Conservation (phyloP, 345 rosid genomes). For the Eutrema japonicum region DNA sequence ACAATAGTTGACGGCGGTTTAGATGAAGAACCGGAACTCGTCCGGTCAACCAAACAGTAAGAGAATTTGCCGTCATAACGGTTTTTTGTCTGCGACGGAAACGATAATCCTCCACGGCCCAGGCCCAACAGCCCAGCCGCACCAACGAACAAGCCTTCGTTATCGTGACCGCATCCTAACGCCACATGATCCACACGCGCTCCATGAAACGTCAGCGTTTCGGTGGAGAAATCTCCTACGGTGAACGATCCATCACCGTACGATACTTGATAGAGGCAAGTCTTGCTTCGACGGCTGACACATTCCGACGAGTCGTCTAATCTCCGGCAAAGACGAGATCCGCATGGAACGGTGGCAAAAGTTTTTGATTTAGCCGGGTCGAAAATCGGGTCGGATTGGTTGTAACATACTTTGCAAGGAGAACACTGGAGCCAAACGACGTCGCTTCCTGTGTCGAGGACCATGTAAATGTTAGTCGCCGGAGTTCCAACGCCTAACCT, state of each 20-base stretch:
- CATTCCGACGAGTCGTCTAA: slow-evolving; percentile 60
- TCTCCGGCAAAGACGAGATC: slow-evolving; percentile 61
- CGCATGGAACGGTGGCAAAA: slow-evolving; percentile 58
- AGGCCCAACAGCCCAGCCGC: slow-evolving; percentile 93
- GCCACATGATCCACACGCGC: slow-evolving; percentile 70
- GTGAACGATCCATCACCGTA: slow-evolving; percentile 96
- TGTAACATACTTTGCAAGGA: slow-evolving; percentile 84
- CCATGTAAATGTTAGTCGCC: slow-evolving; percentile 69
- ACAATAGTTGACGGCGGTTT: slow-evolving; percentile 73
- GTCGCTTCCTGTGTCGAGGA: slow-evolving; percentile 95
- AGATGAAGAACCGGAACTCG: slow-evolving; percentile 56
- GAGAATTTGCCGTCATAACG: slow-evolving; percentile 77
- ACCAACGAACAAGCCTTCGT: slow-evolving; percentile 87
- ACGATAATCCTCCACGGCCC: slow-evolving; percentile 85
- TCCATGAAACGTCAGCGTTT: slow-evolving; percentile 73
- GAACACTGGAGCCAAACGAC: slow-evolving; percentile 92
- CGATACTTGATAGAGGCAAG: slow-evolving; percentile 79
- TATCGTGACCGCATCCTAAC: slow-evolving; percentile 91
- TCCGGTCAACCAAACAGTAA: slow-evolving; percentile 86
- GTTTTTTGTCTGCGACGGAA: slow-evolving; percentile 77
- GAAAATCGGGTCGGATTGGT: slow-evolving; percentile 82
- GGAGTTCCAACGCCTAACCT: slow-evolving; percentile 92
- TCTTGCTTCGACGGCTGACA: slow-evolving; percentile 41
- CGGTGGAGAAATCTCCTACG: slow-evolving; percentile 76
- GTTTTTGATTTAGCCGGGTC: slow-evolving; percentile 74